Evolutionary conservation across 2,329 filamentous ascomycete genomes (phyloP).

Genomic region (Colletotrichum lini): DNA sequence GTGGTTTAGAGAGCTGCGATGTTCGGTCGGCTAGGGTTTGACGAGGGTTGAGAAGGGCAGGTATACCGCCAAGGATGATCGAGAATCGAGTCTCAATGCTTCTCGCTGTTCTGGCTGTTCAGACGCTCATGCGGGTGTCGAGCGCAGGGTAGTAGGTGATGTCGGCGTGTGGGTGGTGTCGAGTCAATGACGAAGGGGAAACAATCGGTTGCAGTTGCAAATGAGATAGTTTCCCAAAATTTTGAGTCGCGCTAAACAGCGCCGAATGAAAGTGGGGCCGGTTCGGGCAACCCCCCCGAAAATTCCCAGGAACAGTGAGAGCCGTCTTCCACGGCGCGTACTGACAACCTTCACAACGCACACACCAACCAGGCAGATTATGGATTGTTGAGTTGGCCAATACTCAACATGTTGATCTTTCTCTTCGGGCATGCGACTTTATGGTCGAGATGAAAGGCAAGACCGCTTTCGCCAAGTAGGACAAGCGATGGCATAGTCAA

Average conservation of each 20-base stretch:
- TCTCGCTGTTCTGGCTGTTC: not conserved
- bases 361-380: not conserved
- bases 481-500: too few species aligned
- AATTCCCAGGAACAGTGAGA: not conserved
- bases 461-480: too few species aligned
- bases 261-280: constrained; percentile 21
- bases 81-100: not conserved
- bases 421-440: too few species aligned
- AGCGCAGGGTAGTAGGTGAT: not conserved
- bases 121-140: not conserved
- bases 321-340: not conserved
- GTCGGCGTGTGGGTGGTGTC: not conserved
- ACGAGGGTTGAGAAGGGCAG: not conserved
- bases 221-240: constrained; percentile 7
- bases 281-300: not conserved
- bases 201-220: not conserved
- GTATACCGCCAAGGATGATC: not conserved
- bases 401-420: not conserved
- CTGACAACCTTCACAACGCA: not conserved
- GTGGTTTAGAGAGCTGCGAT: not conserved
- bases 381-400: not conserved
- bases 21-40: not conserved
- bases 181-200: constrained; percentile 23
- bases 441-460: too few species aligned
- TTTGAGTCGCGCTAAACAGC: constrained; percentile 10